Percentiles rank a stretch among this genome's conserved stretches.
Evolutionary conservation across 2,329 filamentous ascomycete genomes (phyloP).

Genomic region (Colletotrichum lini): DNA sequence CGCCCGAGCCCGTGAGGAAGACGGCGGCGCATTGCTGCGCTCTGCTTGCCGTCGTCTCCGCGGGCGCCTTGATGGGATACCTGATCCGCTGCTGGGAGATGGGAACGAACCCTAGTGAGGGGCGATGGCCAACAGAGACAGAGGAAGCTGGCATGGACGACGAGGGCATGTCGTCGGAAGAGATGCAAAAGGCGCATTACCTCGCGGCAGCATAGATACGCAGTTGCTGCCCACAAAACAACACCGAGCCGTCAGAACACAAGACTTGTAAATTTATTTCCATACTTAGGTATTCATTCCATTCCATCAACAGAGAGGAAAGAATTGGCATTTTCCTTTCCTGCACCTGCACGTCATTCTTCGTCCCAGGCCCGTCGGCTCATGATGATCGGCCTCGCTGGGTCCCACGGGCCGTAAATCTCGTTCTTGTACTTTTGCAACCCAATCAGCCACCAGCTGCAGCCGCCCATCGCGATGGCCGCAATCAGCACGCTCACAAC

Average conservation of each 20-base stretch:
- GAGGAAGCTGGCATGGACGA: neutral
- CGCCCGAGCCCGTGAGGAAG: neutral
- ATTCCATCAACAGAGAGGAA: too few species aligned
- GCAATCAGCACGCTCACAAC: conserved; percentile 82
- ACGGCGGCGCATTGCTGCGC: neutral
- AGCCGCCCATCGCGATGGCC: conserved; percentile 87
- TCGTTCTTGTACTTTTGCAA: conserved; percentile 99
- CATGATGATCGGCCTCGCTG: conserved; percentile 88
- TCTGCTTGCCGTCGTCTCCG: neutral
- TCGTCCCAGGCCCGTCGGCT: conserved; percentile 72
- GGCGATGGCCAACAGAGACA: neutral
- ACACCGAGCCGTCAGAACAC: too few species aligned
- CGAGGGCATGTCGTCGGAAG: neutral
- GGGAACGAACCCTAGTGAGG: neutral
- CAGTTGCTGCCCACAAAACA: too few species aligned
- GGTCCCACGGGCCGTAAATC: conserved; percentile 98
- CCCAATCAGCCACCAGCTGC: conserved; percentile 98
- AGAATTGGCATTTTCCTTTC: neutral
- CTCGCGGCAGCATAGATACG: neutral
- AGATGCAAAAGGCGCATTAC: neutral
- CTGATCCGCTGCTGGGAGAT: neutral
- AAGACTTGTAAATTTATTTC: neutral
- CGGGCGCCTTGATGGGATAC: neutral
- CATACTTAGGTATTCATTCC: neutral
- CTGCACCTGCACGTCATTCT: neutral